Evolutionary conservation across 2,329 filamentous ascomycete genomes (phyloP), one percentile per base, ranked within the genome.

Genomic region (Trichoderma gracile): DNA sequence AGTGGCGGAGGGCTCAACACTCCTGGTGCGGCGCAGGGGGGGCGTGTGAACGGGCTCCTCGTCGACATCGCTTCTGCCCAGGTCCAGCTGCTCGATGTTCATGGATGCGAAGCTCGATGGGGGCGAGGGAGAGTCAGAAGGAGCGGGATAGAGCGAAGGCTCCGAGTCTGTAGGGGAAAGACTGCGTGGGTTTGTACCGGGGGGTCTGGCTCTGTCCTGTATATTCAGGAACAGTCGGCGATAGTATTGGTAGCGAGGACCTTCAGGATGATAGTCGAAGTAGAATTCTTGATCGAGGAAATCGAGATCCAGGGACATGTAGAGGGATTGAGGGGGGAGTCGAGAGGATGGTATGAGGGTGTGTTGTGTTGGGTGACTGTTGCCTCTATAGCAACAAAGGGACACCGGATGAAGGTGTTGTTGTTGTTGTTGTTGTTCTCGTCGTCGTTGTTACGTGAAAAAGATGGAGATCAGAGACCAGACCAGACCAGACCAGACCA

Each of bases 1-100:
- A 23, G 75, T 77, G 14, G 81, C 78, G 5, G 76, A 70, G 1
- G 80, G 78, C 3, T 82, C 75, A 14, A 68, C 67, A 25, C 69
- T 76, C 46, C 69, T 64, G 30, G 71, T 68, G 5, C 73, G 73
- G 14, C 70, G 73, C 42, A 57, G 70, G 9, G 73, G 70, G 10
- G 73, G 75, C 43, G 75, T 76, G 58, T 45, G 30, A 14, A 52
- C n/a, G 12, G 46, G 58, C 38, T 9, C 38, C 12, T 60, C 45
- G 9, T 23, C 17, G 8, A 33, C 14, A 14, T 17, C 19, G 30
- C 3, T 6, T 23, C 47, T 61, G 47, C 45, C 58, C 58, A 45
- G n/a, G n/a, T 53, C 47, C 58, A 61, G 17, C 1, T 53, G 33
- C n/a, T 61, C 58, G 23, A 61, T 10, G 23, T 61, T 46, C 58